These are phyloP conservation scores for Diaporthe vaccinii DNA, from an alignment of 2,329 filamentous ascomycete species.

Conservation along the genomic window DNA sequence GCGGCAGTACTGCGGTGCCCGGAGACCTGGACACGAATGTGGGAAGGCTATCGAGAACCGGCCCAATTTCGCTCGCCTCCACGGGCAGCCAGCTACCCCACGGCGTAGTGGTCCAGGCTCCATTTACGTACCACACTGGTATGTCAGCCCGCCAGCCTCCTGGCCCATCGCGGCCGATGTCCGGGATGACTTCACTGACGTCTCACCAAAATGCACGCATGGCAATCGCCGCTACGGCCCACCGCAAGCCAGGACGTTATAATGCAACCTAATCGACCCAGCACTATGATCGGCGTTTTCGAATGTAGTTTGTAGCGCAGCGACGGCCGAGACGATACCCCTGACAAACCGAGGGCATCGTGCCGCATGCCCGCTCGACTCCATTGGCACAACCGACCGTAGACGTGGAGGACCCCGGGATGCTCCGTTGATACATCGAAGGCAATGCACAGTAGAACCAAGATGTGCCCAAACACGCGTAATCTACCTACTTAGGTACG, in stretches of 20 bases:
- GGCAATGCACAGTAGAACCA: not conserved
- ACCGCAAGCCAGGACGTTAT: constrained; percentile 2
- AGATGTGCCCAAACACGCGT: constrained; percentile 21
- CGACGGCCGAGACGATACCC: constrained; percentile 18
- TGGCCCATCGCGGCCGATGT: constrained; percentile 27
- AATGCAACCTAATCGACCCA: constrained; percentile 18
- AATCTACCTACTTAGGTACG: not conserved
- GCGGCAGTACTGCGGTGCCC: constrained; percentile 6
- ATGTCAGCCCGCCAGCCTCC: constrained; percentile 15
- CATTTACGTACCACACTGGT: constrained; percentile 18
- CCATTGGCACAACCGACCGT: not conserved
- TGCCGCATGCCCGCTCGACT: constrained; percentile 16
- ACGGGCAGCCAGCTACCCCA: constrained; percentile 8
- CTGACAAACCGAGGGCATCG: constrained; percentile 1
- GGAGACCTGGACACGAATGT: constrained; percentile 1
- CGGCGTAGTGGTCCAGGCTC: constrained; percentile 18
- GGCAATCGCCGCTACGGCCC: constrained; percentile 1
- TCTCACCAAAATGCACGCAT: constrained; percentile 20
- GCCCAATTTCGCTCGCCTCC: constrained; percentile 29
- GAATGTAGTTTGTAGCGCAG: constrained; percentile 8
- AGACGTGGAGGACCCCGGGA: constrained; percentile 15
- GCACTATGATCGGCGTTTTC: constrained; percentile 22
- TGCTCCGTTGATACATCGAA: constrained; percentile 3
- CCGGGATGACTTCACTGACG: constrained; percentile 31
- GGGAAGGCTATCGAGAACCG: constrained; percentile 18